Conservation (phyloP, 2,329 filamentous ascomycete species). For the Parasarocladium wereldwijsianum region DNA sequence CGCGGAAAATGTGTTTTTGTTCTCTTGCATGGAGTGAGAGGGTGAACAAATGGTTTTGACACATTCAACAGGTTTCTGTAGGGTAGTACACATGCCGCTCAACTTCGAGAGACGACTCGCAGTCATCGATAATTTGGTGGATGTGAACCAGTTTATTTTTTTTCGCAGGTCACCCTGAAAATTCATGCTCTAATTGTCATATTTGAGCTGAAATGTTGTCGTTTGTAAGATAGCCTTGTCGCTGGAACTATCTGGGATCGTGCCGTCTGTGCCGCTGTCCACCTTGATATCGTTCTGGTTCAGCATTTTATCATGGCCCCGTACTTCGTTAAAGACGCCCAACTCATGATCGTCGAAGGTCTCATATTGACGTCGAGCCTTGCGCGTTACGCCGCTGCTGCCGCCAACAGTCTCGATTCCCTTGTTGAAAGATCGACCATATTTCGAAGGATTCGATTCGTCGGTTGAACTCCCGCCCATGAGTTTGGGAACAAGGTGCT, state of each 20-base stretch:
- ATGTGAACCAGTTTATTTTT: too few species aligned
- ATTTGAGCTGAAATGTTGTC: conserved; percentile 10
- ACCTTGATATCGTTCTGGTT: conserved; percentile 4
- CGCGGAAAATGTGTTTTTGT: too few species aligned
- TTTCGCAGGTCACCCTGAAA: too few species aligned
- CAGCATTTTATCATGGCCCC: too few species aligned
- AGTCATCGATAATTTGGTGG: too few species aligned
- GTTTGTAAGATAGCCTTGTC: conserved; percentile 13
- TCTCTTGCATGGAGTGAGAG: too few species aligned
- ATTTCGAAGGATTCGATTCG: conserved; percentile 1
- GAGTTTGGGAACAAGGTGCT: conserved; percentile 15
- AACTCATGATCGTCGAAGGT: conserved; percentile 8
- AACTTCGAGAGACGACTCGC: too few species aligned
- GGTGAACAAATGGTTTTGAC: too few species aligned
- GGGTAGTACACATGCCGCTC: too few species aligned
- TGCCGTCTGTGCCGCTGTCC: conserved; percentile 5
- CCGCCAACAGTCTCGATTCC: not conserved
- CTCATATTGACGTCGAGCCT: conserved; percentile 6
- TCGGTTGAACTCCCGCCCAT: conserved; percentile 7
- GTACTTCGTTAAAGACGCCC: conserved; percentile 5
- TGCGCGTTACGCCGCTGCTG: conserved; percentile 7
- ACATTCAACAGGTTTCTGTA: too few species aligned
- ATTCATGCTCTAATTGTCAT: too few species aligned
- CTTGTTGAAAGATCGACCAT: not conserved
- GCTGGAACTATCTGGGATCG: conserved; percentile 9